Evolutionary conservation across 805 yeast species (phyloP).

Genomic region (Ogataea minuta): DNA sequence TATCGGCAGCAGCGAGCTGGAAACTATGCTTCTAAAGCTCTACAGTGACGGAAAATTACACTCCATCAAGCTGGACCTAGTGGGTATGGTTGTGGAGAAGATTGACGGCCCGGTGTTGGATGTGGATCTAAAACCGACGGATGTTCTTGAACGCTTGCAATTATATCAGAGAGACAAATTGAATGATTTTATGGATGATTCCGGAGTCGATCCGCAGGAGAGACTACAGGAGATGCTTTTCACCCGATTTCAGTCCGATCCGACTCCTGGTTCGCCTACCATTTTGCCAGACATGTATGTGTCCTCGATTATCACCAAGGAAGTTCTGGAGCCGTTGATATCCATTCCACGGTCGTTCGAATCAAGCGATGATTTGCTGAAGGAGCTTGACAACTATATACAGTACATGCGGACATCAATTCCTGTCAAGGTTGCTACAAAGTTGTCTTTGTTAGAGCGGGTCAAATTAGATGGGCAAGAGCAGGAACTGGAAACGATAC

Average conservation of each 20-base stretch:
- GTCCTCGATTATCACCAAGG: constrained; percentile 12
- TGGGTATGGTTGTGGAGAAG: constrained; percentile 19
- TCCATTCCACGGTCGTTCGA: constrained; percentile 7
- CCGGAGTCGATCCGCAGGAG: background rate
- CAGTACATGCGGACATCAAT: constrained; percentile 15
- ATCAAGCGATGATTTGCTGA: constrained; percentile 18
- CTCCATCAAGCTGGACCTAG: constrained; percentile 27
- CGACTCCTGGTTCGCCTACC: constrained; percentile 10
- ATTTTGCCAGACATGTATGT: constrained; percentile 10
- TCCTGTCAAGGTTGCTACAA: constrained; percentile 13
- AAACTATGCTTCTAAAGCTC: constrained; percentile 26
- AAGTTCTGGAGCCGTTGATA: constrained; percentile 15
- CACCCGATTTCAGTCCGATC: constrained; percentile 7
- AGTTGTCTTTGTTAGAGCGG: constrained; percentile 22
- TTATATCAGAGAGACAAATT: constrained; percentile 7
- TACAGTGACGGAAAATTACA: constrained; percentile 25
- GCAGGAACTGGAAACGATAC: constrained; percentile 16
- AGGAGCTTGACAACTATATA: constrained; percentile 13
- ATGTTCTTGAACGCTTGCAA: constrained; percentile 17
- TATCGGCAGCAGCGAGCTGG: constrained; percentile 20
- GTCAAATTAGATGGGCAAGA: constrained; percentile 19
- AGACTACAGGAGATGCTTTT: constrained; percentile 6
- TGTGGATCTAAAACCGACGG: constrained; percentile 7
- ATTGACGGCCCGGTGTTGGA: constrained; percentile 8
- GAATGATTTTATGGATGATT: background rate